phyloP scores from a whole-genome alignment of 805 yeast species.

The Maudiozyma serrabonitensis region DNA sequence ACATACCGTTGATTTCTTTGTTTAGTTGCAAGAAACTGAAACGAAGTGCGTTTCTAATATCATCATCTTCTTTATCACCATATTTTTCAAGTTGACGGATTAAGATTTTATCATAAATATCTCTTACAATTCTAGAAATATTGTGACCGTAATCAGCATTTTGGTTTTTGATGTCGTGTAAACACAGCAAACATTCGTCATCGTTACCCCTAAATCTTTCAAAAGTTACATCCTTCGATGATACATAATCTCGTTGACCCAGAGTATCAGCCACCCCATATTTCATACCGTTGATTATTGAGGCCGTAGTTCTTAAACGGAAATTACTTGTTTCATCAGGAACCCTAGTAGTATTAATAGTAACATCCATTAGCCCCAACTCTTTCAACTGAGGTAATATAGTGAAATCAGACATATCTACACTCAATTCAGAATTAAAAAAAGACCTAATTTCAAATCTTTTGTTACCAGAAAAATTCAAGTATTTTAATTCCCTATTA shows the following conservation, averaged over 20 bases:
- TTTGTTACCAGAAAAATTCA: constrained; percentile 88
- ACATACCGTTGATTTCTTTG: constrained; percentile 57
- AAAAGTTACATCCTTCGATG: constrained; percentile 75
- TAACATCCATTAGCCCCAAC: constrained; percentile 89
- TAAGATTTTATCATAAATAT: constrained; percentile 59
- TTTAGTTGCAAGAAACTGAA: constrained; percentile 73
- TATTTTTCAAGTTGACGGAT: constrained; percentile 33
- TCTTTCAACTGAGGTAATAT: constrained; percentile 59
- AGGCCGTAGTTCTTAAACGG: constrained; percentile 84
- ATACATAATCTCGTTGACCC: constrained; percentile 55
- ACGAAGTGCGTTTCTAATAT: constrained; percentile 66
- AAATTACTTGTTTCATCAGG: constrained; percentile 81
- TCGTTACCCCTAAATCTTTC: constrained; percentile 82
- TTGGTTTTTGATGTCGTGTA: constrained; percentile 73
- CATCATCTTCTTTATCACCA: constrained; percentile 30
- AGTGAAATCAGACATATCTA: constrained; percentile 50
- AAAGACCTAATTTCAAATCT: constrained; percentile 78
- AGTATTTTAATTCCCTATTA: constrained; percentile 62
- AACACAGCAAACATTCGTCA: constrained; percentile 68
- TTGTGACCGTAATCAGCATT: constrained; percentile 45
- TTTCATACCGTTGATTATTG: constrained; percentile 62
- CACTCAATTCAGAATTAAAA: constrained; percentile 38
- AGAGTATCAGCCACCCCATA: constrained; percentile 89
- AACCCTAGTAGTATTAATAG: constrained; percentile 75
- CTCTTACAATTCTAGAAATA: constrained; percentile 64